A percentile compares a stretch with the other conserved stretches of the same genome.
These are phyloP conservation scores for Thielaviopsis punctulata DNA, from an alignment of 2,329 filamentous ascomycete species.

Conservation along the genomic window DNA sequence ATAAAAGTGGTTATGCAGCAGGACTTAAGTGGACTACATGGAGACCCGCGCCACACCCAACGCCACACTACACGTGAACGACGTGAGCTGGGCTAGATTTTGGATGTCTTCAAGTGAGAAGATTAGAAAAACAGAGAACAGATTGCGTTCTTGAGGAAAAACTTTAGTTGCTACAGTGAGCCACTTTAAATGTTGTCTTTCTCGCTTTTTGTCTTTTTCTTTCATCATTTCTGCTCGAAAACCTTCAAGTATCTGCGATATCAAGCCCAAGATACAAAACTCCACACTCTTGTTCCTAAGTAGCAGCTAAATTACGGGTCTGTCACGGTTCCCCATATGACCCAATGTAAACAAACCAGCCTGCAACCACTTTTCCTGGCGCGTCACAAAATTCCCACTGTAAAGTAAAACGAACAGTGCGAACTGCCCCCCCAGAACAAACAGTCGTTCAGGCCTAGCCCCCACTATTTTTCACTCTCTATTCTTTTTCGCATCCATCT, in stretches of 20 bases:
- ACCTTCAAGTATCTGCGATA: too few relatives aligned
- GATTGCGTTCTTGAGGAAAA: too few relatives aligned
- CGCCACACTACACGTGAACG: neutral
- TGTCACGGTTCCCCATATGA: neutral
- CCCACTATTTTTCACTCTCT: neutral
- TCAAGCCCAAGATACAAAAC: neutral
- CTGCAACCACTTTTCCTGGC: too few relatives aligned
- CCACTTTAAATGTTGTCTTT: too few relatives aligned
- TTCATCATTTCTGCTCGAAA: too few relatives aligned
- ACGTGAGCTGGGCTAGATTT: too few relatives aligned
- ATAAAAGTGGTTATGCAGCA: neutral
- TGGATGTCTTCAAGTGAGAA: too few relatives aligned
- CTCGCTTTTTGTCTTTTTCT: too few relatives aligned
- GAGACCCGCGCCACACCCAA: neutral
- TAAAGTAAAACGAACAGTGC: neutral
- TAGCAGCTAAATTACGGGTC: neutral
- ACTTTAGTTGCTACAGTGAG: too few relatives aligned
- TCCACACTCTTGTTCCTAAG: neutral
- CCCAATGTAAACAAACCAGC: too few relatives aligned
- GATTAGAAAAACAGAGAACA: too few relatives aligned
- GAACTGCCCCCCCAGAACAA: neutral
- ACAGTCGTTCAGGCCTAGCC: neutral
- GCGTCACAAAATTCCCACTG: too few relatives aligned
- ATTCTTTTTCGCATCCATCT: neutral
- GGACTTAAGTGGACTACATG: neutral